Base-by-base conservation (phyloP, 352 stramenopile genomes). In the Phytophthora cactorum region DNA sequence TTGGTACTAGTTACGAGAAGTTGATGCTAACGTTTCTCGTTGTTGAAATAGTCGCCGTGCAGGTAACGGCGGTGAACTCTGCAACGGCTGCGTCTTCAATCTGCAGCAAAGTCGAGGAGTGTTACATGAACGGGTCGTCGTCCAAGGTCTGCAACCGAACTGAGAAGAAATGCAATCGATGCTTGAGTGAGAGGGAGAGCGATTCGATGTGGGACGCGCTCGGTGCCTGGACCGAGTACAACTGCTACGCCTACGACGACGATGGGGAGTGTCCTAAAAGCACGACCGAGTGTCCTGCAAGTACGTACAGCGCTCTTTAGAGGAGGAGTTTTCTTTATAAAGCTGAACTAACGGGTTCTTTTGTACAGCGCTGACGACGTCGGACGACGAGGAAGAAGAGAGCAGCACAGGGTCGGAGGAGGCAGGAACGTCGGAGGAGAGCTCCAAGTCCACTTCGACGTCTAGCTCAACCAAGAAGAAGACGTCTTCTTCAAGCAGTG, bases 71-170 rank as follows among this genome's bases (percentile, higher is more conserved):
- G 25, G 52, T 59, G 29, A 53, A 70, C 14, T 66, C 68, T n/a
- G 25, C 25, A 29, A 34, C 45, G 29, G 45, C 45, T 11, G 66
- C 51, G 17, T 69, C 63, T 39, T 70, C 63, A 4, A 68, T 84
- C n/a, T 86, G 77, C 46, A 66, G 8, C 32, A 68, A 68, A 34
- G 75, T 60, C 0, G 56, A 79, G 25, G 73, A 77, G 46, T 88
- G 79, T 68, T 83, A 82, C 47, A 70, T 84, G 59, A 70, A 86
- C 32, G 77, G 75, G 22, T 73, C 53, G 29, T 68, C 66, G n/a
- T 70, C 66, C 8, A 85, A 80, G 55, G 67, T 78, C 12, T 89
- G 81, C 63, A 56, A 87, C 64, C 77, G 76, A 17, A 72, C 65
- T 5, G 65, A 72, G 44, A 72, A 71, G 43, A 77, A 68, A 36